A percentile compares a stretch with the other conserved stretches of the same genome.
Conservation (phyloP, 2,329 filamentous ascomycete species). For the Lecanicillium sp. region DNA sequence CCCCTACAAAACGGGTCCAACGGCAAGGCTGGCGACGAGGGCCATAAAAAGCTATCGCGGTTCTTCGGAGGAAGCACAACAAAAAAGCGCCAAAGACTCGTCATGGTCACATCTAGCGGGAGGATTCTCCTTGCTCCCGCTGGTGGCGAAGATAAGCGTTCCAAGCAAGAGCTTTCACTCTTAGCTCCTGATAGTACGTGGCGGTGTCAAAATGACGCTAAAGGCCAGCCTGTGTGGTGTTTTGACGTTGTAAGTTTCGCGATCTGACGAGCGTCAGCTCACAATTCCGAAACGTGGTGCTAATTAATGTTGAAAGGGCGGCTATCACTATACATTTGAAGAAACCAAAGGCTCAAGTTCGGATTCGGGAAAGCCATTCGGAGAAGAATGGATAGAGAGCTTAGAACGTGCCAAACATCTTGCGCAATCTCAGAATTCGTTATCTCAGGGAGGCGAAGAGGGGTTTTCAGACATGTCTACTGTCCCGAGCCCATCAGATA, state of each 20-base stretch:
- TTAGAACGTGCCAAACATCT: slow-evolving; percentile 81
- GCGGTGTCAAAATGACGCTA: slow-evolving; percentile 74
- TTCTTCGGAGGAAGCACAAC: slow-evolving; percentile 88
- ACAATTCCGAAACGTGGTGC: too few relatives aligned
- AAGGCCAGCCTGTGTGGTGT: slow-evolving; percentile 80
- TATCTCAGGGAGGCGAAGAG: slow-evolving; percentile 58
- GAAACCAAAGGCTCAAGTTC: slow-evolving; percentile 64
- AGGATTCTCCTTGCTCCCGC: slow-evolving; percentile 84
- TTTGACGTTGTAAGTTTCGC: slow-evolving; percentile 75
- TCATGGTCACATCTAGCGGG: slow-evolving; percentile 90
- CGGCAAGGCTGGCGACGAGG: slow-evolving; percentile 61
- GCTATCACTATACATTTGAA: slow-evolving; percentile 89
- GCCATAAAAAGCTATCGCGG: slow-evolving; percentile 80
- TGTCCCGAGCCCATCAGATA: slow-evolving; percentile 67
- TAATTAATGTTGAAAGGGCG: slow-evolving; percentile 59
- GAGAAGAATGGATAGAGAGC: slow-evolving; percentile 87
- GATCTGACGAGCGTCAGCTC: too few relatives aligned
- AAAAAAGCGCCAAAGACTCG: slow-evolving; percentile 86
- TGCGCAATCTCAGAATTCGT: slow-evolving; percentile 63
- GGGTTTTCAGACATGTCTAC: slow-evolving; percentile 62
- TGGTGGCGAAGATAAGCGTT: slow-evolving; percentile 90
- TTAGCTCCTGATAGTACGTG: slow-evolving; percentile 67
- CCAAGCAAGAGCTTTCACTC: slow-evolving; percentile 86
- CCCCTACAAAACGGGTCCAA: slow-evolving; percentile 68
- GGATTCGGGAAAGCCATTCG: slow-evolving; percentile 57